Evolutionary conservation across 2,329 filamentous ascomycete species (phyloP), one percentile per base, ranked within the genome.

Genomic region (Hypocrella siamensis): DNA sequence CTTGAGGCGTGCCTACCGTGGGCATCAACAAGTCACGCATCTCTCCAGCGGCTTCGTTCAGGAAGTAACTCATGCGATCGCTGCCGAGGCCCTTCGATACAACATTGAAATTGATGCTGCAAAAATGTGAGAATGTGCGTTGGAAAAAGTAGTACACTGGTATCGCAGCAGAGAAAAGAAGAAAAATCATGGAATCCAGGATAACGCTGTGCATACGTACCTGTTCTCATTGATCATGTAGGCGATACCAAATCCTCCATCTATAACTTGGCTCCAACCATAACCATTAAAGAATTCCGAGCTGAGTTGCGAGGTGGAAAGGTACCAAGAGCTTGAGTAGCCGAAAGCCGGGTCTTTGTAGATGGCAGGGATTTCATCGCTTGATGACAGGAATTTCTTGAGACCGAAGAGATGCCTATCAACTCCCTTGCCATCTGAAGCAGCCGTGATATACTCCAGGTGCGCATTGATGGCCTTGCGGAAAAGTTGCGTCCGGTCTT

Each of bases 181-280:
- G n/a, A n/a, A n/a, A n/a, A n/a, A n/a, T n/a, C n/a, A n/a, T n/a
- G n/a, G n/a, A n/a, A n/a, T n/a, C n/a, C n/a, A n/a, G n/a, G n/a
- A 26, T 10, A 12, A 14, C 12, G 8, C 12, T 26, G 21, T 4
- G 17, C 17, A 14, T 21, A 1, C 3, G 5, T 52, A 83, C 79
- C 75, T 86, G 58, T 94, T 93, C 67, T 96, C 88, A 53, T 98
- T 98, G 56, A 98, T 96, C 90, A 98, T 98, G 56, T 98, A 98
- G 25, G 90, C 90, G 51, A 98, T 93, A 42, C 90, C 90, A 59
- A 90, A 98, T 19, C 90, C 90, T 38, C 79, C 82, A 49, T 96
- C 86, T 34, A 96, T 80, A 32, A 98, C 90, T 63, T 98, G 88
- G 51, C 81, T 90, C 90, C 90, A 98, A 28, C 90, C 90, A 57